Percentiles rank a stretch among this genome's conserved stretches.
Evolutionary conservation across 1,284 basidiomycete species (phyloP).

Genomic region (Leccinum cinnamomeum): DNA sequence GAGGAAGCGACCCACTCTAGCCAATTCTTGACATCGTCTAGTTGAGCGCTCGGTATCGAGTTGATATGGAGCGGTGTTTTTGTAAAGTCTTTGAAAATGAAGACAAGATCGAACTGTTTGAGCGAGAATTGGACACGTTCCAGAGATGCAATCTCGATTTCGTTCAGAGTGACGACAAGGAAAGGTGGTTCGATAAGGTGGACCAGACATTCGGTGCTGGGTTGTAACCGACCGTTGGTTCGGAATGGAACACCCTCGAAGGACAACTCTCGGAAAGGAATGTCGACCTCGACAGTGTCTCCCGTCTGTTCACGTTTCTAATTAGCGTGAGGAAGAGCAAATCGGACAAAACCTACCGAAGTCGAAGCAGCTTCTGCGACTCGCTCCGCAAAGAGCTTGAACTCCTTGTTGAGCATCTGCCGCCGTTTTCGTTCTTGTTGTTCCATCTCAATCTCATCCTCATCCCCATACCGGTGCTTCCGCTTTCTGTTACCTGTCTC

Average conservation of each 20-base stretch:
- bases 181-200: constrained; percentile 96
- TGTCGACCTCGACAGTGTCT: constrained; percentile 89
- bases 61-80: constrained; percentile 92
- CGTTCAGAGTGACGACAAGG: constrained; percentile 91
- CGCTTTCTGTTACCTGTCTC: constrained; percentile 99
- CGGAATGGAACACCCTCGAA: constrained; percentile 98
- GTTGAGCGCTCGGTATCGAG: constrained; percentile 84
- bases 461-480: constrained; percentile 96
- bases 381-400: constrained; percentile 92
- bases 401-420: constrained; percentile 91
- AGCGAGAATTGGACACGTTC: constrained; percentile 97
- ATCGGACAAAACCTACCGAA: constrained; percentile 49
- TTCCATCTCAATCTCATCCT: constrained; percentile 99
- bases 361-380: constrained; percentile 83
- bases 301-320: constrained; percentile 52
- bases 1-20: no score
- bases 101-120: constrained; percentile 96
- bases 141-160: constrained; percentile 95
- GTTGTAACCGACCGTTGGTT: constrained; percentile 91
- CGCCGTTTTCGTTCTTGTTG: constrained; percentile 93
- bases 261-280: constrained; percentile 96
- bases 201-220: constrained; percentile 96
- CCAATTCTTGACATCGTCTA: no score
- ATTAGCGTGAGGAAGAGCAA: constrained; percentile 9
- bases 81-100: constrained; percentile 96